Conservation (phyloP, 441 rosid species). For the Cnidoscolus chayamansa region DNA sequence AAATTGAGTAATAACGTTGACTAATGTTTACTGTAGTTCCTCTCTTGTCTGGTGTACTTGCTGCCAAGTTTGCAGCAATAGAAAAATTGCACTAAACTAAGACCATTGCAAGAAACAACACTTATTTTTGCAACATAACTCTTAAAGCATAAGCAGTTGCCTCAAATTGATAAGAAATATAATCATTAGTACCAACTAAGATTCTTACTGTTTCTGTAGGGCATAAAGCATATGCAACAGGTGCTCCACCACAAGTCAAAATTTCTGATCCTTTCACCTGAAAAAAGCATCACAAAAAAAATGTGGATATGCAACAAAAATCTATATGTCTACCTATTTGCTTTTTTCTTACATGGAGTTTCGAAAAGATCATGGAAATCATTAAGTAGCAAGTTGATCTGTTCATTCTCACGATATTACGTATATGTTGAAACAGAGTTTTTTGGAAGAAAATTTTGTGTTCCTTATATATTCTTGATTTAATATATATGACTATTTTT, state of each 20-base stretch:
- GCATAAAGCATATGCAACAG: slow-evolving; percentile 71
- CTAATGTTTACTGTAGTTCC: neutral
- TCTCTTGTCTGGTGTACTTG: neutral
- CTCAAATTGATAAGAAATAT: slow-evolving; percentile 12
- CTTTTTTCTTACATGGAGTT: neutral
- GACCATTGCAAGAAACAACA: neutral
- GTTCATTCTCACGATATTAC: neutral
- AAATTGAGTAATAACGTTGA: neutral
- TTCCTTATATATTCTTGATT: too few relatives aligned
- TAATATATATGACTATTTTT: too few relatives aligned
- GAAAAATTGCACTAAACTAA: neutral
- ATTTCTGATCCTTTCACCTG: slow-evolving; percentile 89
- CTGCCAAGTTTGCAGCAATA: neutral
- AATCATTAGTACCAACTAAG: slow-evolving; percentile 10
- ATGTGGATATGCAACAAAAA: neutral
- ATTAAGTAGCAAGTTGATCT: neutral
- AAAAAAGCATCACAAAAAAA: slow-evolving; percentile 21
- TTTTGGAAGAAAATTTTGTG: too few relatives aligned
- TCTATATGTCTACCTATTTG: neutral
- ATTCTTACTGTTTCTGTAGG: slow-evolving; percentile 75
- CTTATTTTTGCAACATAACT: neutral
- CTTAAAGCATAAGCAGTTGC: neutral
- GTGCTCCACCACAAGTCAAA: slow-evolving; percentile 61
- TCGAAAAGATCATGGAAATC: neutral
- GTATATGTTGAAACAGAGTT: too few relatives aligned